These are phyloP conservation scores for Pythium folliculosum DNA, from an alignment of 352 stramenopile genomes.

Conservation along the genomic window DNA sequence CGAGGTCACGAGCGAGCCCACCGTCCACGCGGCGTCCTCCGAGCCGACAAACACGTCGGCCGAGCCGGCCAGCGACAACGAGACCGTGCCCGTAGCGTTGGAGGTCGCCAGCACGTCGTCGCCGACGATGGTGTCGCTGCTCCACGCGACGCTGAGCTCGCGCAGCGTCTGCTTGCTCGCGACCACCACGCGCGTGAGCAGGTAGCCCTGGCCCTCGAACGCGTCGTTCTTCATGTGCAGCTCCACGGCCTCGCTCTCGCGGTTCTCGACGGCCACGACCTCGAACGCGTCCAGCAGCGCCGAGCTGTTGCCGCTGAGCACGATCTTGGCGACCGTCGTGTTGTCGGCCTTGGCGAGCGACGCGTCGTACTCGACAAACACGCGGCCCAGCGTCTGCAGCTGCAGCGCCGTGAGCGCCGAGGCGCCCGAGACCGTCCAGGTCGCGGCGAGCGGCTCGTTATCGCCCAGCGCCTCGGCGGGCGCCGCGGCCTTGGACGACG, in stretches of 20 bases:
- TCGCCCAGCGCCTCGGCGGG: constrained; percentile 5
- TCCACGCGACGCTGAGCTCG: constrained; percentile 10
- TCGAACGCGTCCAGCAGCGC: constrained; percentile 35
- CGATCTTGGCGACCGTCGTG: constrained; percentile 28
- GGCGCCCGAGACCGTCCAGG: constrained; percentile 35
- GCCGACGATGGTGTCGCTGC: constrained; percentile 35
- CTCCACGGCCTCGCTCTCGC: constrained; percentile 8
- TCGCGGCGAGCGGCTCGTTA: constrained; percentile 26
- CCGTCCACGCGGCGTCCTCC: neutral
- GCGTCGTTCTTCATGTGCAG: constrained; percentile 22
- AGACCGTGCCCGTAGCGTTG: constrained; percentile 10
- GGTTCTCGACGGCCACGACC: constrained; percentile 18
- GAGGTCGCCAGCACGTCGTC: constrained; percentile 28
- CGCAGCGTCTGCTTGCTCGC: constrained; percentile 28
- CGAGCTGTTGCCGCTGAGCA: constrained; percentile 30
- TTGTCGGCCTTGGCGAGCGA: constrained; percentile 23
- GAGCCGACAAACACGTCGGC: constrained; percentile 21
- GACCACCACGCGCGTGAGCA: constrained; percentile 41
- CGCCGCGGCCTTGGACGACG: constrained; percentile 2
- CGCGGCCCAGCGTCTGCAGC: constrained; percentile 36
- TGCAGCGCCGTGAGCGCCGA: constrained; percentile 29
- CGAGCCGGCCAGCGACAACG: constrained; percentile 11
- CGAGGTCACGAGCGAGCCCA: constrained; percentile 28
- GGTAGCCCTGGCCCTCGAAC: constrained; percentile 30
- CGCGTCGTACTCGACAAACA: constrained; percentile 44